Base-by-base conservation (phyloP, 1,284 basidiomycete species). In the Moesziomyces sp. region DNA sequence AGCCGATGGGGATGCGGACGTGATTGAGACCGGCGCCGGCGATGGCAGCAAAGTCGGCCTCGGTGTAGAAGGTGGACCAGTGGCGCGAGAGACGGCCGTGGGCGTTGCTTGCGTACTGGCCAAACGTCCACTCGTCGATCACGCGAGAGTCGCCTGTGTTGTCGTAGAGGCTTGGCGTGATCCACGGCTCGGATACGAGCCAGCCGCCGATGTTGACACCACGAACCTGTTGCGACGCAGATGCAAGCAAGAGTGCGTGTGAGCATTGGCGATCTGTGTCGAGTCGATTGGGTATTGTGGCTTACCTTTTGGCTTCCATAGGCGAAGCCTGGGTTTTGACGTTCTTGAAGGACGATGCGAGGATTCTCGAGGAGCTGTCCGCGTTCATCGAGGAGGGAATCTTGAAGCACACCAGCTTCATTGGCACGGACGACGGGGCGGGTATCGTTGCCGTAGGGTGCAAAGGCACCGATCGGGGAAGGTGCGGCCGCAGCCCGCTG, bases 121-220 rank as follows among this genome's bases (percentile, higher is more conserved):
- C 88, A 75, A 92, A 94, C 0, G 94, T 96, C 86, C 88, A 97
- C 85, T 97, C 93, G 84, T 95, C 93, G 60, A 94, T 70, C 24
- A 83, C 77, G 14, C 82, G 71, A 46, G 53, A 28, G 52, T 83
- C 81, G 46, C 74, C 75, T 1, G 77, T 72, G 48, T 63, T 71
- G 46, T 81, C 64, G 42, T 95, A 97, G 19, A 83, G 61, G 42
- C 64, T 71, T 1, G 82, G 82, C 9, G 81, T 77, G 60, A 83
- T 83, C 59, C 76, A 83, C 5, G 80, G 70, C 67, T 83, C 82
- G 21, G 76, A 68, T 16, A 83, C 82, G 13, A 83, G 73, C 82
- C 82, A 83, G 43, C 82, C 82, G 28, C 81, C 82, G 35, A 83
- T 57, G 64, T 82, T 79, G 43, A 83, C 82, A 23, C 82, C 82